Conservation (phyloP, 768 basidiomycete genomes). For the Rubroboletus satanas region DNA sequence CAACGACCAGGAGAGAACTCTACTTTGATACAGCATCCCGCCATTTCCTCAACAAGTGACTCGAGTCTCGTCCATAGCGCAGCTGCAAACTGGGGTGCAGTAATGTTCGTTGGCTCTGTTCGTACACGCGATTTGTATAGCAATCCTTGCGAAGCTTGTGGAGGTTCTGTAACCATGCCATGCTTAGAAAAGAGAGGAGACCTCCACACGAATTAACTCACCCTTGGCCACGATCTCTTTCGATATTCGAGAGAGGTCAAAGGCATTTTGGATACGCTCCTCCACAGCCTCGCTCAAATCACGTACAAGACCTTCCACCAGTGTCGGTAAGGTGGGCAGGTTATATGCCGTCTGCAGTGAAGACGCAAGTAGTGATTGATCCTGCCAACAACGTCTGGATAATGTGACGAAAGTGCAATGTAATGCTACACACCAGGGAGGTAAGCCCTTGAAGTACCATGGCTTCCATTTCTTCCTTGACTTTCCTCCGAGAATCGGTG, state of each 20-base stretch:
- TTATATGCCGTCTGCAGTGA: conserved; percentile 97
- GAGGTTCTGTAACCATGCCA: conserved; percentile 12
- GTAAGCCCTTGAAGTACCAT: conserved; percentile 82
- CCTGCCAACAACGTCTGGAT: conserved; percentile 41
- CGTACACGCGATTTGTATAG: conserved; percentile 82
- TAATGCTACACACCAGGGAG: conserved; percentile 54
- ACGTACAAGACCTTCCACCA: conserved; percentile 72
- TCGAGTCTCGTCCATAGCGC: conserved; percentile 60
- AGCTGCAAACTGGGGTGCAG: conserved; percentile 79
- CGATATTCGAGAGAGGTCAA: conserved; percentile 85
- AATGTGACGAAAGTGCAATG: background rate
- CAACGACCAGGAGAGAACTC: background rate
- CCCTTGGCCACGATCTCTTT: conserved; percentile 83
- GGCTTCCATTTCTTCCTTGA: conserved; percentile 84
- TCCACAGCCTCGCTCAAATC: conserved; percentile 85
- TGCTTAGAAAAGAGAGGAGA: background rate
- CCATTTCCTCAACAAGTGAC: conserved; percentile 77
- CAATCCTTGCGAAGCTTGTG: conserved; percentile 34
- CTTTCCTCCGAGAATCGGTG: conserved; percentile 61
- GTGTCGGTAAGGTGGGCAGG: conserved; percentile 74
- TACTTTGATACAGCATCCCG: conserved; percentile 87
- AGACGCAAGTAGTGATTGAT: conserved; percentile 86
- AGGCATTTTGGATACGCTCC: conserved; percentile 72
- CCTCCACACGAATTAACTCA: conserved; percentile 21
- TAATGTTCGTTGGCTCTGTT: conserved; percentile 87